Percentiles rank a stretch among this genome's conserved stretches.
phyloP scores from a whole-genome alignment of 768 basidiomycete species.

The Daedaleopsis nitida region DNA sequence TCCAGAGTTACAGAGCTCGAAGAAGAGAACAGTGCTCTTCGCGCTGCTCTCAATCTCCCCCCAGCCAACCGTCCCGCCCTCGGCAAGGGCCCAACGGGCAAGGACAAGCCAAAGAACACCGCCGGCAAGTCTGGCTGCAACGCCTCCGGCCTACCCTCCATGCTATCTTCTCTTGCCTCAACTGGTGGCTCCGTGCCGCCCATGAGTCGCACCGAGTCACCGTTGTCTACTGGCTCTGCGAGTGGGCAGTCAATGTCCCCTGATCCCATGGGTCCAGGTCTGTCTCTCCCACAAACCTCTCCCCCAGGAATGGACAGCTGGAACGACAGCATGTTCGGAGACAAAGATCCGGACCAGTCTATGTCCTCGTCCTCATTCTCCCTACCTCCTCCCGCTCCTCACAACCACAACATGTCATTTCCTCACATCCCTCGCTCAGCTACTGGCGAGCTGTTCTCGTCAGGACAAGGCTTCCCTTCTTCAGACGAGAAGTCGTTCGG shows the following conservation, averaged over 20 bases:
- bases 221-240: conserved; percentile 46
- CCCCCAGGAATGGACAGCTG: conserved; percentile 21
- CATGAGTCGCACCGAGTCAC: conserved; percentile 34
- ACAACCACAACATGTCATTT: conserved; percentile 16
- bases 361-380: conserved; percentile 35
- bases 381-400: conserved; percentile 37
- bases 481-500: conserved; percentile 19
- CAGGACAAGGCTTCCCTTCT: conserved; percentile 11
- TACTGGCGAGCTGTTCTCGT: conserved; percentile 13
- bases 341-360: conserved; percentile 21
- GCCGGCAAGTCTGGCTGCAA: conserved; percentile 13
- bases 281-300: conserved; percentile 15
- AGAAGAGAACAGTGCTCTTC: conserved; percentile 76
- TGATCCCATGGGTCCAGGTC: conserved; percentile 35
- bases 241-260: conserved; percentile 68
- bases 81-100: conserved; percentile 86
- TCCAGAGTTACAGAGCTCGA: conserved; percentile 80
- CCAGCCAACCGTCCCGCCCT: conserved; percentile 71
- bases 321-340: conserved; percentile 24
- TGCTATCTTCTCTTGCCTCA: conserved; percentile 20
- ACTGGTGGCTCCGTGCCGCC: conserved; percentile 20
- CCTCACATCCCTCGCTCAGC: conserved; percentile 11
- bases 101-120: conserved; percentile 65
- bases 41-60: conserved; percentile 71
- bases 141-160: conserved; percentile 2